Evolutionary conservation across 2,329 filamentous ascomycete genomes (phyloP), one percentile per base, ranked within the genome.

Genomic region (Penicillium glabrum): DNA sequence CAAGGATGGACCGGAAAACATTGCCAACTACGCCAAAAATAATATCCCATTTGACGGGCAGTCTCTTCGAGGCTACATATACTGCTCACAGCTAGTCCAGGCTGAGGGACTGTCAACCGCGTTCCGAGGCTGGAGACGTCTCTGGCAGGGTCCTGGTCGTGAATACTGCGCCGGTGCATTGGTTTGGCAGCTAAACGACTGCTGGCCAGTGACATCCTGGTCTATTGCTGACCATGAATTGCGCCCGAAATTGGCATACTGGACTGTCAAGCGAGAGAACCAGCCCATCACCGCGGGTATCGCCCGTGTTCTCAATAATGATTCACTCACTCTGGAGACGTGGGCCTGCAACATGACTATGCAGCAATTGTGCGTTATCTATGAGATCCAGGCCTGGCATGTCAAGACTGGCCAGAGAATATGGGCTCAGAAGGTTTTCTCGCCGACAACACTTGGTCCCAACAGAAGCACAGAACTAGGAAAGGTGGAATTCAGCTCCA

Each of bases 91-190:
- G 31, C 35, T 51, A 14, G n/a, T 51, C 13, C 49, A 51, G n/a
- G 49, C 49, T 13, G 49, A 51, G 39, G 39, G 35, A 6, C 41
- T 51, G 37, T 29, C 29, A 39, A 43, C 29, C 16, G 49, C 39
- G 19, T 46, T 43, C 45, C 1, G 24, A 27, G 35, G 46, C 45
- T 60, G 58, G 48, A 51, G 58, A n/a, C 54, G 58, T 13, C 51
- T 55, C 35, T 60, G 58, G 58, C 29, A 33, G 13, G 82, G 82
- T 60, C 37, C 44, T 24, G 51, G 33, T 16, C 55, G 49, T 10
- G 85, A 88, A 69, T 33, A 33, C 29, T 58, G 56, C 50, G 58
- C 46, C 4, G 58, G 58, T 7, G 41, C 33, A 10, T 50, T 57
- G 23, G 33, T 57, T 21, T 57, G 53, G 53, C 53, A 55, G 44